Evolutionary conservation across 2,329 filamentous ascomycete genomes (phyloP).

Genomic region (Ascochyta lentis): DNA sequence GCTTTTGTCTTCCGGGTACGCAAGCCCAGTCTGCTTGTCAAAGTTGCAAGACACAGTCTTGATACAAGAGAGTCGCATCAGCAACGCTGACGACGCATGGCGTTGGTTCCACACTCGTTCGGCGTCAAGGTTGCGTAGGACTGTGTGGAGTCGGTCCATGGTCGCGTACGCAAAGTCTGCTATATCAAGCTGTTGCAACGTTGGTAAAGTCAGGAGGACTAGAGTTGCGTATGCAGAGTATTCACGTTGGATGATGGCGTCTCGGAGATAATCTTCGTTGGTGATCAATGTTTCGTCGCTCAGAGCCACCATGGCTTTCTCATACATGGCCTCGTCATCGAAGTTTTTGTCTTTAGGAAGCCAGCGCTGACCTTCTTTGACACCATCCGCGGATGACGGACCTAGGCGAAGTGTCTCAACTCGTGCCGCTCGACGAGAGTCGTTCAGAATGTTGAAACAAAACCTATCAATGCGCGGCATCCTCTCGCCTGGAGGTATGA

Average conservation of each 20-base stretch:
- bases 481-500: conserved; percentile 21
- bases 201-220: conserved; percentile 29
- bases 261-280: conserved; percentile 23
- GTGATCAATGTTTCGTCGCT: conserved; percentile 24
- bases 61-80: conserved; percentile 25
- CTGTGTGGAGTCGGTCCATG: conserved; percentile 26
- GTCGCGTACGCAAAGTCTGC: conserved; percentile 27
- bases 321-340: conserved; percentile 20
- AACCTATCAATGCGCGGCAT: conserved; percentile 36
- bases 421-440: conserved; percentile 22
- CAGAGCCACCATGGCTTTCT: conserved; percentile 20
- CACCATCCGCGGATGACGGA: conserved; percentile 17
- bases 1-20: conserved; percentile 10
- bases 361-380: conserved; percentile 25
- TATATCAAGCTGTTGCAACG: conserved; percentile 25
- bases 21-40: conserved; percentile 22
- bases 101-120: conserved; percentile 9
- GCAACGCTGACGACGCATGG: conserved; percentile 17
- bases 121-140: conserved; percentile 25
- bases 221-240: conserved; percentile 36
- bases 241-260: conserved; percentile 29
- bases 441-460: conserved; percentile 30
- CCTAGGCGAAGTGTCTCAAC: conserved; percentile 33
- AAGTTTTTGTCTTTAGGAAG: conserved; percentile 23
- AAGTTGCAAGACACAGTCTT: conserved; percentile 28